phyloP scores from a whole-genome alignment of 257 asterid species.

The Oldenlandia corymbosa region DNA sequence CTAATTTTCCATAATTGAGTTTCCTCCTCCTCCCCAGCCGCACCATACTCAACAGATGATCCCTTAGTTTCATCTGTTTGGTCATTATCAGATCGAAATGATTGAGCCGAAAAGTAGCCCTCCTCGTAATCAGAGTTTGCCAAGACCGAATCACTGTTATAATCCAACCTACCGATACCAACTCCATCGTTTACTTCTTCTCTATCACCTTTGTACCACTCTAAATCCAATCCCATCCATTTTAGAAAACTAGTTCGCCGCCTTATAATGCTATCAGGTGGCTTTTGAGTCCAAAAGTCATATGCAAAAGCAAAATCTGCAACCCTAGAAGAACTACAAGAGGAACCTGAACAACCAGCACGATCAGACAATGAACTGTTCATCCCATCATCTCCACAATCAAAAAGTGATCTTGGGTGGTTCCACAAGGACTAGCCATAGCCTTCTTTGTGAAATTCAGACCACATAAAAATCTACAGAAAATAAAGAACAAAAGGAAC shows the following conservation, averaged over 20 bases:
- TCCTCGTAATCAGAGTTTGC: constrained; percentile 42
- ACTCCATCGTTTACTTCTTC: constrained; percentile 26
- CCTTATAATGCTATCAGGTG: constrained; percentile 51
- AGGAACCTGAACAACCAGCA: constrained; percentile 45
- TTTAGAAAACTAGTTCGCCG: constrained; percentile 60
- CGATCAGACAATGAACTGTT: constrained; percentile 36
- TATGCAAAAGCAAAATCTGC: constrained; percentile 44
- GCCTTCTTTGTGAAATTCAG: constrained; percentile 37
- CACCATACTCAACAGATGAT: constrained; percentile 29
- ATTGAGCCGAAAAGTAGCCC: constrained; percentile 36
- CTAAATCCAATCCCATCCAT: constrained; percentile 59
- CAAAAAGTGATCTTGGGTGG: constrained; percentile 53
- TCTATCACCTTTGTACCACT: constrained; percentile 21
- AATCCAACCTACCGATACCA: constrained; percentile 30
- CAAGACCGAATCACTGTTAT: constrained; percentile 32
- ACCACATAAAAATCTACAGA: constrained; percentile 25
- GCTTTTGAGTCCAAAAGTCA: constrained; percentile 64
- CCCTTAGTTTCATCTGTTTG: constrained; percentile 23
- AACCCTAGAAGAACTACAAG: constrained; percentile 37
- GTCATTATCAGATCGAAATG: constrained; percentile 36
- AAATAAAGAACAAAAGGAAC: background rate
- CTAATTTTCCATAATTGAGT: constrained; percentile 31
- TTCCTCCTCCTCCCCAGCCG: constrained; percentile 28
- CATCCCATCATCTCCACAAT: constrained; percentile 49
- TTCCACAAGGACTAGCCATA: constrained; percentile 33